Evolutionary conservation across 352 stramenopile genomes (phyloP).

Genomic region (Peronospora farinosa): DNA sequence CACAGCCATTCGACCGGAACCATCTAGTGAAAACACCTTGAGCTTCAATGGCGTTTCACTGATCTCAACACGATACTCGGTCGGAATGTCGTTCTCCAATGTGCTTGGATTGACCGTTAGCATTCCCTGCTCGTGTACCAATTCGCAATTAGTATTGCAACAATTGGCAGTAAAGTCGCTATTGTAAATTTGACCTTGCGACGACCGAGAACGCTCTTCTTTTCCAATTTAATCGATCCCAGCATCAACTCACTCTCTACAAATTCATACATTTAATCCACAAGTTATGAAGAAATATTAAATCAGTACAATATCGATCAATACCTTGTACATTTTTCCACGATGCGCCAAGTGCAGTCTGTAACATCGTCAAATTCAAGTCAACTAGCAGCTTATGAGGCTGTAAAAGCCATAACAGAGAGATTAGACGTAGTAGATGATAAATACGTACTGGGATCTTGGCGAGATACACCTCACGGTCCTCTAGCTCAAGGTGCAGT

Average conservation of each 20-base stretch:
- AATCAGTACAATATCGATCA: neutral
- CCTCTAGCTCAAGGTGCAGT: constrained; percentile 80
- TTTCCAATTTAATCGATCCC: constrained; percentile 80
- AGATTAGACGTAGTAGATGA: constrained; percentile 1
- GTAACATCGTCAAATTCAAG: constrained; percentile 6
- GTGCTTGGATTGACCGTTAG: constrained; percentile 73
- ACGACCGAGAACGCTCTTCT: constrained; percentile 55
- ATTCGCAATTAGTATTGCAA: constrained; percentile 5
- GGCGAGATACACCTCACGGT: constrained; percentile 81
- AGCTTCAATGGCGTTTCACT: constrained; percentile 71
- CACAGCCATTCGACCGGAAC: constrained; percentile 81
- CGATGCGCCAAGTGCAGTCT: constrained; percentile 64
- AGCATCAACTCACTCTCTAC: constrained; percentile 81
- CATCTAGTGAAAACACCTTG: constrained; percentile 81
- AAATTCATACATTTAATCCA: neutral
- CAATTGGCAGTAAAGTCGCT: neutral
- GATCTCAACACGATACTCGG: constrained; percentile 79
- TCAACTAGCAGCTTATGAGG: neutral
- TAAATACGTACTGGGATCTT: constrained; percentile 67
- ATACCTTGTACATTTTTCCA: constrained; percentile 83
- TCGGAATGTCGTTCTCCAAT: constrained; percentile 68
- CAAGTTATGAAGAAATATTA: neutral
- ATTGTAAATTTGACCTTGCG: constrained; percentile 45
- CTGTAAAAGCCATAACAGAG: neutral
- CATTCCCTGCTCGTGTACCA: constrained; percentile 38